Evolutionary conservation across 1,284 basidiomycete genomes (phyloP), one percentile per base, ranked within the genome.

Genomic region (Microbotryum lychnidis-dioicae): DNA sequence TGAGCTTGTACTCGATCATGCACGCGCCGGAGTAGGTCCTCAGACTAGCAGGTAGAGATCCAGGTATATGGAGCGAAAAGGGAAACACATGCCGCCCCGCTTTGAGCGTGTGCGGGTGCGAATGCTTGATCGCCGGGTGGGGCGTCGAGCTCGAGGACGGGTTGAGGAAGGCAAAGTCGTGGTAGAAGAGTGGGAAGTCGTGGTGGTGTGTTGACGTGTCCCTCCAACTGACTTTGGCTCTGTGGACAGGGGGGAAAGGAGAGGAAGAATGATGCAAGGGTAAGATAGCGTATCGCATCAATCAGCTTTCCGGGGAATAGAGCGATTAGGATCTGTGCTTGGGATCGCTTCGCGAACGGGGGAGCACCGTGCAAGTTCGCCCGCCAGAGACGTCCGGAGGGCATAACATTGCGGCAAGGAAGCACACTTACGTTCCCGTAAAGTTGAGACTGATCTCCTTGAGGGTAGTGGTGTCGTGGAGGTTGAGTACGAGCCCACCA

Each of bases 371-470:
- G 25, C 48, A 21, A 23, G 48, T 49, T n/a, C n/a, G 48, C 48
- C 48, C 16, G n/a, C 48, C 1, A 20, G 48, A 23, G 14, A 20
- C 14, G 48, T n/a, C n/a, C 20, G 37, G 37, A 81, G 77, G 50
- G 80, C 78, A 6, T 87, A 86, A 5, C 1, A 91, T 78, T 65
- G 83, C 83, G 3, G 85, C 86, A 31, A 12, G 29, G 9, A 9
- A 29, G 51, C n/a, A 4, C 14, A 44, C 60, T 53, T 44, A 62
- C 76, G 91, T 92, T 46, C 90, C 91, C 66, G 83, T 80, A 72
- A 94, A 87, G 63, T 84, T 83, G 68, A 94, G 83, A 4, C 82
- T 87, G 55, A 96, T 85, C 75, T 92, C 87, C 75, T 86, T 89
- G 76, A 96, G 83, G 61, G 89, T 84, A 1, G 87, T 90, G 46